Conservation (phyloP, 108 stramenopile genomes). For the Conticribra guillardii region DNA sequence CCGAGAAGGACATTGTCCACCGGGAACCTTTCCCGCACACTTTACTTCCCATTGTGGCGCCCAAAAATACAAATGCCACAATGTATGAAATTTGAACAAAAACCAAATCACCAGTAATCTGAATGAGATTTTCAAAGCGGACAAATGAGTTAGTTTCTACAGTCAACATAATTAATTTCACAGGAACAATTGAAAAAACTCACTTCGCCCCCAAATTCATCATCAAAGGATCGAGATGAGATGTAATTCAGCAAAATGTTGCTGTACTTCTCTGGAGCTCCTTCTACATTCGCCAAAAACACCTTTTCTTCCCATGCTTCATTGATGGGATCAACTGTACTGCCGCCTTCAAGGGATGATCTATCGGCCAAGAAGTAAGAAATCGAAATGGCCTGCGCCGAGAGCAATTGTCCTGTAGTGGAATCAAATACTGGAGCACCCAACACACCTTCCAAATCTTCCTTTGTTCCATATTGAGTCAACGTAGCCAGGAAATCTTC, state of each 20-base stretch:
- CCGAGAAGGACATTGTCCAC: conserved; percentile 63
- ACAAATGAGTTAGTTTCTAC: conserved; percentile 3
- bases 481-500: conserved; percentile 56
- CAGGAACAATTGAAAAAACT: conserved; percentile 15
- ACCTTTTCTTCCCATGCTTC: conserved; percentile 55
- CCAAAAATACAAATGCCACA: conserved; percentile 62
- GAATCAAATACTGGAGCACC: conserved; percentile 54
- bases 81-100: conserved; percentile 60
- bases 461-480: conserved; percentile 43
- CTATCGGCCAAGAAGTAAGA: conserved; percentile 68
- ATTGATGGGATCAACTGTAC: conserved; percentile 48
- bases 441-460: conserved; percentile 57
- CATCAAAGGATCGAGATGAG: conserved; percentile 61
- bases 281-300: not conserved
- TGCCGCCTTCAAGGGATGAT: conserved; percentile 44
- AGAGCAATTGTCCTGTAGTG: conserved; percentile 25
- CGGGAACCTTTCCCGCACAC: conserved; percentile 61
- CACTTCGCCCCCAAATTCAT: conserved; percentile 83
- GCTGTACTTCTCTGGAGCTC: not conserved
- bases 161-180: conserved; percentile 42
- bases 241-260: conserved; percentile 52
- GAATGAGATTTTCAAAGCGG: not conserved
- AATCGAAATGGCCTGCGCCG: conserved; percentile 61
- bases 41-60: conserved; percentile 56
- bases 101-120: conserved; percentile 54